These are phyloP conservation scores for Scheffersomyces titani DNA, from an alignment of 1,139 yeast genomes.

Conservation along the genomic window DNA sequence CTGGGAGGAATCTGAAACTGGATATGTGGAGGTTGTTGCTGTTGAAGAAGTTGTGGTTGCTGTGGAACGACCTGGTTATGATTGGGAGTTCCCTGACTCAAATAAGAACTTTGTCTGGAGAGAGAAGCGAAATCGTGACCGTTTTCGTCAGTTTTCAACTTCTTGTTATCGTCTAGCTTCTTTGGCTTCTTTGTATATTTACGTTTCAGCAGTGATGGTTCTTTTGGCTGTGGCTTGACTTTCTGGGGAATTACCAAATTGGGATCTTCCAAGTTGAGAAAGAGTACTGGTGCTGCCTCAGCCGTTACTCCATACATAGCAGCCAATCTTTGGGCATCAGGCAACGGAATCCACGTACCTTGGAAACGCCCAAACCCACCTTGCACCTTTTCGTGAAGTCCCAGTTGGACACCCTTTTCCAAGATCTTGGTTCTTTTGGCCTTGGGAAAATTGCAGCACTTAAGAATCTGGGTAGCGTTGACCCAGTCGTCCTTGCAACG, in stretches of 20 bases:
- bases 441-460: slow-evolving; percentile 92
- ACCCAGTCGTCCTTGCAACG: slow-evolving; percentile 91
- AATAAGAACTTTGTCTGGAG: slow-evolving; percentile 14
- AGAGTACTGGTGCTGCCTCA: slow-evolving; percentile 56
- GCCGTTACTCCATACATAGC: slow-evolving; percentile 54
- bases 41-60: neutral
- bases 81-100: neutral
- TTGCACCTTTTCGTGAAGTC: slow-evolving; percentile 88
- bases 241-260: slow-evolving; percentile 50
- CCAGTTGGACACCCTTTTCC: slow-evolving; percentile 88
- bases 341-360: slow-evolving; percentile 95
- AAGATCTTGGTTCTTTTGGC: slow-evolving; percentile 90
- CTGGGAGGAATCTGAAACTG: slow-evolving; percentile 11
- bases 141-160: slow-evolving; percentile 24
- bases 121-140: slow-evolving; percentile 17
- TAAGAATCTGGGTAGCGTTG: slow-evolving; percentile 95
- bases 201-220: slow-evolving; percentile 47
- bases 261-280: slow-evolving; percentile 49
- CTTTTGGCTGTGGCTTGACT: slow-evolving; percentile 43
- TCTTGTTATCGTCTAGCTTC: slow-evolving; percentile 39
- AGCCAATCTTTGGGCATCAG: slow-evolving; percentile 56
- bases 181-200: slow-evolving; percentile 42
- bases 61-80: neutral
- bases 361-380: slow-evolving; percentile 98
- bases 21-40: slow-evolving; percentile 2